Evolutionary conservation across 2,329 filamentous ascomycete species (phyloP), one percentile per base, ranked within the genome.

Genomic region (Neofusicoccum laricinum): DNA sequence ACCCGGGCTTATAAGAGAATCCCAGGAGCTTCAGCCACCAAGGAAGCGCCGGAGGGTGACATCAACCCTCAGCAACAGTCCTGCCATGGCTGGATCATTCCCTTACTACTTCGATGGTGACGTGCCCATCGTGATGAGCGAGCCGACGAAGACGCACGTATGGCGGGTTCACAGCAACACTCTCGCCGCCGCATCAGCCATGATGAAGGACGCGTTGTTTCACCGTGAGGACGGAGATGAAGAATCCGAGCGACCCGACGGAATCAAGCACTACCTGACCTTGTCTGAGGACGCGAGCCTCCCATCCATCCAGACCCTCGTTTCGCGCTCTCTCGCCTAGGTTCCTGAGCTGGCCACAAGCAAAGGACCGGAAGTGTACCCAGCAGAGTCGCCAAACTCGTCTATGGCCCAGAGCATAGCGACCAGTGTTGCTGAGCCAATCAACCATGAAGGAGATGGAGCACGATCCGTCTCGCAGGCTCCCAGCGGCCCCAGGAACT

Each of bases 61-160:
- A 15, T 15, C 34, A 2, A 10, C n/a, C 6, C 2, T 15, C 2
- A 11, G 40, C 4, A 17, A 15, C 17, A 14, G 6, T 14, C 11
- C 10, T 4, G 7, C 17, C 11, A 15, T 7, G 5, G n/a, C 30
- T n/a, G 17, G 40, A 2, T 2, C 12, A 8, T 70, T 71, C 43
- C 69, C 69, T 1, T 11, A 55, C 19, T 69, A 67, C 57, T 43
- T 43, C 7, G 59, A 41, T n/a, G 70, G 70, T 1, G 66, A 70
- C 30, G 67, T 70, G 1, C n/a, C 68, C 40, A 67, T 70, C 30
- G n/a, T 21, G 8, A 40, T 51, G 0, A 65, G 65, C 1, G 43
- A 63, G 2, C 46, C 48, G 15, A 17, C 40, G 4, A 48, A 46
- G 3, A 4, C 32, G 0, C 34, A 32, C 19, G 53, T 15, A 1